phyloP scores from a whole-genome alignment of 306 rosid species.

The Oemleria cerasiformis region DNA sequence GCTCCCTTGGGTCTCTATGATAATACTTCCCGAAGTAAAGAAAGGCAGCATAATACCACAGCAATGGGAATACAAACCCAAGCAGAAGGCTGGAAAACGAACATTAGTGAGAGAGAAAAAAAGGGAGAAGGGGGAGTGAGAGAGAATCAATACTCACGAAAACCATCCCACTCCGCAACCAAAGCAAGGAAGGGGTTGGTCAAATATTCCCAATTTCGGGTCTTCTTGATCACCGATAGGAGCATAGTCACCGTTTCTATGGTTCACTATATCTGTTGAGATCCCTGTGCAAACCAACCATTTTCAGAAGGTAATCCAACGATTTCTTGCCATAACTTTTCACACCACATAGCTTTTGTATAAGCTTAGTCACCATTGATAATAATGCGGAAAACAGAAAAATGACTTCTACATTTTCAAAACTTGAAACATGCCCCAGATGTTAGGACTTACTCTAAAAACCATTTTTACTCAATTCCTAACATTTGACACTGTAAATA shows the following conservation, averaged over 20 bases:
- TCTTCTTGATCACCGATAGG: conserved; percentile 65
- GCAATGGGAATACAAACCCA: conserved; percentile 69
- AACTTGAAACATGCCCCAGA: neutral
- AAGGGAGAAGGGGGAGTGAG: neutral
- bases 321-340: conserved; percentile 7
- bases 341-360: neutral
- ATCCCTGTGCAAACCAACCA: conserved; percentile 33
- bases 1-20: conserved; percentile 87
- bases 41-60: conserved; percentile 89
- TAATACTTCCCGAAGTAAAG: conserved; percentile 76
- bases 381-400: neutral
- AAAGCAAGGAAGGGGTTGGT: conserved; percentile 80
- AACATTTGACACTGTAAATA: neutral
- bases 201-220: conserved; percentile 58
- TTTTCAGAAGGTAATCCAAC: conserved; percentile 20
- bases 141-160: conserved; percentile 56
- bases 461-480: conserved; percentile 9
- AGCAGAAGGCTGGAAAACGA: conserved; percentile 65
- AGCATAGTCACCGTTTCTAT: conserved; percentile 53
- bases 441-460: conserved; percentile 4
- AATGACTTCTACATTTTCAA: neutral
- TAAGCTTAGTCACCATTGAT: neutral
- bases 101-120: conserved; percentile 18
- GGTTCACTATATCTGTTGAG: conserved; percentile 42
- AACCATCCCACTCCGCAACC: conserved; percentile 99